Evolutionary conservation across 352 stramenopile species (phyloP).

Genomic region (Thalassiosira ordinaria): DNA sequence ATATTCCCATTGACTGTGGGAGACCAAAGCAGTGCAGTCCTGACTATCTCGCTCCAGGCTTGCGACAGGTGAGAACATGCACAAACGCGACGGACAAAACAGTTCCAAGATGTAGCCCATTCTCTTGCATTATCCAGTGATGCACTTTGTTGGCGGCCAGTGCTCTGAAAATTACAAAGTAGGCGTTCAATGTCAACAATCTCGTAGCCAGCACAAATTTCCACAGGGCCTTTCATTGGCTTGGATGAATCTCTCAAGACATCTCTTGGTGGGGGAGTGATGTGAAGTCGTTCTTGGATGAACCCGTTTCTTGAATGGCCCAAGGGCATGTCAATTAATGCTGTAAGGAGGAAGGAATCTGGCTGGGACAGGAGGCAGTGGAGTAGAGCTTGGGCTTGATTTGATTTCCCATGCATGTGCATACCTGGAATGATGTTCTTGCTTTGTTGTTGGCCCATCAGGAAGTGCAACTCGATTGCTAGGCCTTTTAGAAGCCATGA

Average conservation of each 20-base stretch:
- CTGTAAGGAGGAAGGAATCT: slow-evolving; percentile 41
- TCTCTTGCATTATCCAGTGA: slow-evolving; percentile 25
- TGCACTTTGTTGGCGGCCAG: not conserved
- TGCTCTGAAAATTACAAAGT: slow-evolving; percentile 30
- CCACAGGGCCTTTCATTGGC: slow-evolving; percentile 43
- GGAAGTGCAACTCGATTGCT: slow-evolving; percentile 65
- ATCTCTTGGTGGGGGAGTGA: slow-evolving; percentile 38
- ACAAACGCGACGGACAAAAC: slow-evolving; percentile 51
- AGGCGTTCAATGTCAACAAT: slow-evolving; percentile 55
- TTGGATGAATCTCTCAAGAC: slow-evolving; percentile 36
- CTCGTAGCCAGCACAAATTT: slow-evolving; percentile 68
- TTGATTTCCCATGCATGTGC: slow-evolving; percentile 8
- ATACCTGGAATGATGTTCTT: slow-evolving; percentile 15
- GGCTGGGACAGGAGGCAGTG: slow-evolving; percentile 47
- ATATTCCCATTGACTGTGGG: slow-evolving; percentile 36
- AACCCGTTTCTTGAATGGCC: slow-evolving; percentile 37
- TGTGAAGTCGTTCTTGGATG: slow-evolving; percentile 36
- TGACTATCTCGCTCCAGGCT: slow-evolving; percentile 50
- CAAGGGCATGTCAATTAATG: slow-evolving; percentile 49
- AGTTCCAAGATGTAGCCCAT: slow-evolving; percentile 73
- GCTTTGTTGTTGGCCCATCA: slow-evolving; percentile 30
- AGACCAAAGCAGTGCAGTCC: slow-evolving; percentile 38
- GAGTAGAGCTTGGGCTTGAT: slow-evolving; percentile 30
- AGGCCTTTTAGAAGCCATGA: slow-evolving; percentile 79
- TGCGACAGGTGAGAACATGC: slow-evolving; percentile 61